phyloP scores from a whole-genome alignment of 495 filamentous ascomycete genomes.

The Penicillium angulare region DNA sequence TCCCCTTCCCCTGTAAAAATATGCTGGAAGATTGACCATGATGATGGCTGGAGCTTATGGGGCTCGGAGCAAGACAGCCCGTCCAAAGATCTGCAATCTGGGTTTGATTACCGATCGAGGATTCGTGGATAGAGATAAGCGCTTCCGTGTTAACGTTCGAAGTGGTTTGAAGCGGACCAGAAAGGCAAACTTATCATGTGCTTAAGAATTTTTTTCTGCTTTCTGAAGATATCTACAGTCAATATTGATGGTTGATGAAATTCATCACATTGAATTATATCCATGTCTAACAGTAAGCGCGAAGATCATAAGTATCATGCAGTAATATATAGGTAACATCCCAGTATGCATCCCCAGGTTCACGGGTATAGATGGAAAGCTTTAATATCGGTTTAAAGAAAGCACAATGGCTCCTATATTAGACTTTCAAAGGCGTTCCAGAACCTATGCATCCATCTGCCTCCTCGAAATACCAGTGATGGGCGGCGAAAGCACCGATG shows the following conservation, averaged over 20 bases:
- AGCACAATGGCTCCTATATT: too few relatives aligned
- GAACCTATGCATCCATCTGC: slow-evolving; percentile 25
- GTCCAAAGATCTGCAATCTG: not conserved
- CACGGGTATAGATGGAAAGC: too few relatives aligned
- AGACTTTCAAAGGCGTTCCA: slow-evolving; percentile 21
- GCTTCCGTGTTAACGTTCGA: not conserved
- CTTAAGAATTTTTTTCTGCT: not conserved
- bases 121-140: slow-evolving; percentile 3
- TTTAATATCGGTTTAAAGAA: too few relatives aligned
- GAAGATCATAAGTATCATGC: too few relatives aligned
- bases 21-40: not conserved
- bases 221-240: too few relatives aligned
- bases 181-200: not conserved
- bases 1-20: not conserved
- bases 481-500: slow-evolving; percentile 26
- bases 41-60: not conserved
- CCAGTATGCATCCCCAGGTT: too few relatives aligned
- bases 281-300: too few relatives aligned
- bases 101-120: not conserved
- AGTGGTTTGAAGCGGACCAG: slow-evolving; percentile 1
- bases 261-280: too few relatives aligned
- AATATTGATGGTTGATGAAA: too few relatives aligned
- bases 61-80: not conserved
- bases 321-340: too few relatives aligned
- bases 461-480: slow-evolving; percentile 47